Evolutionary conservation across 192 early-diverging fungal genomes (phyloP).

Genomic region (Physocladia obscura): DNA sequence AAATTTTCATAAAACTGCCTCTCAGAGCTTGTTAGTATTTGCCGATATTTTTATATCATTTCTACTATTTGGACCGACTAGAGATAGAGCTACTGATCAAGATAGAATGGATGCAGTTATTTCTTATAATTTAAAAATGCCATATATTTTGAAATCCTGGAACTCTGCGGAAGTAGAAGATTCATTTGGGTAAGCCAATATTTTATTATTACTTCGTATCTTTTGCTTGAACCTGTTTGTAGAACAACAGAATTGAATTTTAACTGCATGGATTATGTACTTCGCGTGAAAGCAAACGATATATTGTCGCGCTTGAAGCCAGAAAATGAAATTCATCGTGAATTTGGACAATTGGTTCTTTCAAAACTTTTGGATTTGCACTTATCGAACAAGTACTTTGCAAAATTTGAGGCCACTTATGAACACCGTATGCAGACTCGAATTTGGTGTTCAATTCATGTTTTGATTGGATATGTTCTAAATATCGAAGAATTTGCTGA

Average conservation of each 20-base stretch:
- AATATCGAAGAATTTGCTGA: slow-evolving; percentile 14
- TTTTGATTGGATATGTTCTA: slow-evolving; percentile 42
- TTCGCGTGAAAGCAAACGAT: slow-evolving; percentile 51
- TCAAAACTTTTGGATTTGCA: slow-evolving; percentile 1
- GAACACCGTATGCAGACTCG: slow-evolving; percentile 36
- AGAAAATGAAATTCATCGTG: slow-evolving; percentile 14
- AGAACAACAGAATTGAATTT: slow-evolving; percentile 49
- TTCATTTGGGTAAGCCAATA: no score
- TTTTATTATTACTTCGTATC: no score
- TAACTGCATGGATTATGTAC: slow-evolving; percentile 49
- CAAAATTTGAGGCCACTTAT: slow-evolving; percentile 29
- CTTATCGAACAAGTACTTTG: not conserved
- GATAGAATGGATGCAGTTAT: slow-evolving; percentile 52
- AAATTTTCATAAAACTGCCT: no score
- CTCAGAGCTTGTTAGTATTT: no score
- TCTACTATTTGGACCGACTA: slow-evolving; percentile 47
- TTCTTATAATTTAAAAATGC: slow-evolving; percentile 34
- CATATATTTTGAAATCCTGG: no score
- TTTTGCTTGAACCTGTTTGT: no score
- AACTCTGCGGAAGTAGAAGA: no score
- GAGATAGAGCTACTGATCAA: slow-evolving; percentile 46
- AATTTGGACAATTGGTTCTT: slow-evolving; percentile 28
- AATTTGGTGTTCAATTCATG: slow-evolving; percentile 46
- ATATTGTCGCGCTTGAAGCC: slow-evolving; percentile 45
- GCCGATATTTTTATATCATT: slow-evolving; percentile 38